phyloP scores from a whole-genome alignment of 2,329 filamentous ascomycete species.

The Sporothrix humicola region DNA sequence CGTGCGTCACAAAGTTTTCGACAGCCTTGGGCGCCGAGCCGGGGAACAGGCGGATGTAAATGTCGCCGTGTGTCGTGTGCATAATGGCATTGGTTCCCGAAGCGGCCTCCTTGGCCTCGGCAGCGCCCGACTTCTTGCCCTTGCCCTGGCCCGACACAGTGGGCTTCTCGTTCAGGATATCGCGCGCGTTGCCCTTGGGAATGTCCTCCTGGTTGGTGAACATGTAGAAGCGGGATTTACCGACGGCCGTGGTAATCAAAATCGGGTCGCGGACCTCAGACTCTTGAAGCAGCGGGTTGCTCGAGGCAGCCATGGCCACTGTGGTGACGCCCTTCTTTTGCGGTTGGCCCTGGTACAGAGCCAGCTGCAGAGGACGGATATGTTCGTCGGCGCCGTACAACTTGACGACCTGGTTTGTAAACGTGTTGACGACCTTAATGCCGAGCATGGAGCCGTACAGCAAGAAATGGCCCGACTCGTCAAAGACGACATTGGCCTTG shows the following conservation, averaged over 20 bases:
- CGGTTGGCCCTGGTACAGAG: constrained; percentile 92
- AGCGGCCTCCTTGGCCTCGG: constrained; percentile 60
- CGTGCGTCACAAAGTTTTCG: constrained; percentile 95
- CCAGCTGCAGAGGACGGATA: constrained; percentile 80
- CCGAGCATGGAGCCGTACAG: constrained; percentile 92
- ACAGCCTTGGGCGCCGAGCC: constrained; percentile 92
- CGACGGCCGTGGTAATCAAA: constrained; percentile 79
- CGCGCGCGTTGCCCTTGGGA: constrained; percentile 74
- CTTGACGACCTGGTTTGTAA: constrained; percentile 90
- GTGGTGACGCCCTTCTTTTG: constrained; percentile 93
- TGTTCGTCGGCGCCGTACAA: constrained; percentile 90
- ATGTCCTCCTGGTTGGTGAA: constrained; percentile 90
- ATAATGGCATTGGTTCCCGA: constrained; percentile 80
- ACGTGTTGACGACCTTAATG: constrained; percentile 93
- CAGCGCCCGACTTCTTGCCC: neutral
- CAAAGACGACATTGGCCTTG: constrained; percentile 87
- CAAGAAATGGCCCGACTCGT: constrained; percentile 95
- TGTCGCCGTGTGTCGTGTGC: constrained; percentile 93
- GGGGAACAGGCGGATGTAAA: constrained; percentile 90
- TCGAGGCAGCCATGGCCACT: constrained; percentile 94
- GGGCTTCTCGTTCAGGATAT: constrained; percentile 94
- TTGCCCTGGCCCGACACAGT: constrained; percentile 56
- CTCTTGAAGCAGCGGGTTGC: constrained; percentile 90
- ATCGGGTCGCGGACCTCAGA: constrained; percentile 91
- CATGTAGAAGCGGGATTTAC: constrained; percentile 95